Evolutionary conservation across 2,329 filamentous ascomycete species (phyloP).

Genomic region (Paramyrothecium roridum): DNA sequence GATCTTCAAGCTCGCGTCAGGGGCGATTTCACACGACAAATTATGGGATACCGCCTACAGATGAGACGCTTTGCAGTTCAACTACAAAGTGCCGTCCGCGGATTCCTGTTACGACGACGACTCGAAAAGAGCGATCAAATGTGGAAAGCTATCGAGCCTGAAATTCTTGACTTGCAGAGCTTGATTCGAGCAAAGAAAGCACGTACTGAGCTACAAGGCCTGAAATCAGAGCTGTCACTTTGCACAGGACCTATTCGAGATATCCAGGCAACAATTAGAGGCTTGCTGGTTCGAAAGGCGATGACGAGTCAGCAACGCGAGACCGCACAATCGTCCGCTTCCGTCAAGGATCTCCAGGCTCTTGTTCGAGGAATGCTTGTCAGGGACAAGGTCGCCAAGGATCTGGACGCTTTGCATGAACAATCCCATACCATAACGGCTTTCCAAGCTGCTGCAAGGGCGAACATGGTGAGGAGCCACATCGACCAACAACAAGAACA

Average conservation of each 20-base stretch:
- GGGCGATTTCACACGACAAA: constrained; percentile 82
- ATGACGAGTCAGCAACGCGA: constrained; percentile 54
- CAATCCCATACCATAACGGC: constrained; percentile 47
- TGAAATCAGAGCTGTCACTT: constrained; percentile 56
- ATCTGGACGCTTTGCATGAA: constrained; percentile 49
- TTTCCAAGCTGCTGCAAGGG: constrained; percentile 66
- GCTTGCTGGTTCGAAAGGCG: constrained; percentile 60
- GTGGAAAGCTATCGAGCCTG: constrained; percentile 67
- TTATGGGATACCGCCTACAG: constrained; percentile 74
- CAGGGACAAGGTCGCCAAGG: constrained; percentile 52
- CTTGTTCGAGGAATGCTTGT: constrained; percentile 64
- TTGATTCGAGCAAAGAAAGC: constrained; percentile 69
- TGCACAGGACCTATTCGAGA: constrained; percentile 62
- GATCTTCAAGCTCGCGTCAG: constrained; percentile 85
- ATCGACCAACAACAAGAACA: constrained; percentile 47
- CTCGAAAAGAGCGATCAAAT: constrained; percentile 61
- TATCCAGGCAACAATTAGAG: constrained; percentile 65
- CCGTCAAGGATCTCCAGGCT: constrained; percentile 61
- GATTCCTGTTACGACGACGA: constrained; percentile 66
- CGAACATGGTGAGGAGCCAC: constrained; percentile 55
- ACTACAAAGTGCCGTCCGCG: constrained; percentile 77
- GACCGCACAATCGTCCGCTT: constrained; percentile 47
- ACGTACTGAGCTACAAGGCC: constrained; percentile 54
- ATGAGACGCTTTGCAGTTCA: constrained; percentile 79
- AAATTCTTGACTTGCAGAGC: constrained; percentile 79